Percentiles rank a stretch among this genome's conserved stretches.
Conservation (phyloP, 805 yeast species). For the Saturnispora halmiae region DNA sequence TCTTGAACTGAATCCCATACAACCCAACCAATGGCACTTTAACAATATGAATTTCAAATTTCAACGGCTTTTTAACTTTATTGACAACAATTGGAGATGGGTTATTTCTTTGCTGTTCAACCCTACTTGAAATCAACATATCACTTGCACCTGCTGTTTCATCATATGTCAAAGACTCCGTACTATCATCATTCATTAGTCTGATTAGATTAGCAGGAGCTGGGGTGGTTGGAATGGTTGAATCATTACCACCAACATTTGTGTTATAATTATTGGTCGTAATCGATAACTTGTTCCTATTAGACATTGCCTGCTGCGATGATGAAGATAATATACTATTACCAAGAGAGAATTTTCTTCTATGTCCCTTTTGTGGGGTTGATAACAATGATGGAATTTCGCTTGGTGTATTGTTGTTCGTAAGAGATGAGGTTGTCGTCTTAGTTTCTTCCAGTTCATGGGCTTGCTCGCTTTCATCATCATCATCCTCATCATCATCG, state of each 20-base stretch:
- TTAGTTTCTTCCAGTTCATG: conserved; percentile 4
- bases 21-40: conserved; percentile 85
- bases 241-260: conserved; percentile 35
- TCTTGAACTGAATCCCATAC: conserved; percentile 92
- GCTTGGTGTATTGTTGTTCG: conserved; percentile 24
- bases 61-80: conserved; percentile 49
- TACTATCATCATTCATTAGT: conserved; percentile 37
- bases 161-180: conserved; percentile 55
- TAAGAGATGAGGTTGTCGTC: conserved; percentile 15
- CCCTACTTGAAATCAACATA: conserved; percentile 50
- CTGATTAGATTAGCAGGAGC: conserved; percentile 31
- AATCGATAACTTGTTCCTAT: conserved; percentile 32
- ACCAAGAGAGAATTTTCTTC: conserved; percentile 58
- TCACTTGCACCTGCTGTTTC: conserved; percentile 39
- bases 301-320: conserved; percentile 9
- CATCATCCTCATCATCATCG: conserved; percentile 5
- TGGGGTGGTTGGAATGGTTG: conserved; percentile 31
- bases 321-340: conserved; percentile 30
- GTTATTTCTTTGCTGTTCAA: conserved; percentile 38
- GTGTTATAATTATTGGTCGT: conserved; percentile 17
- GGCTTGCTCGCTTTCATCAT: neutral
- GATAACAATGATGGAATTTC: conserved; percentile 12
- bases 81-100: neutral
- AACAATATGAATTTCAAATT: conserved; percentile 85
- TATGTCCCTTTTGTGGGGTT: conserved; percentile 36